These are phyloP conservation scores for Fragaria nilgerrensis DNA, from an alignment of 306 rosid genomes.

Conservation along the genomic window DNA sequence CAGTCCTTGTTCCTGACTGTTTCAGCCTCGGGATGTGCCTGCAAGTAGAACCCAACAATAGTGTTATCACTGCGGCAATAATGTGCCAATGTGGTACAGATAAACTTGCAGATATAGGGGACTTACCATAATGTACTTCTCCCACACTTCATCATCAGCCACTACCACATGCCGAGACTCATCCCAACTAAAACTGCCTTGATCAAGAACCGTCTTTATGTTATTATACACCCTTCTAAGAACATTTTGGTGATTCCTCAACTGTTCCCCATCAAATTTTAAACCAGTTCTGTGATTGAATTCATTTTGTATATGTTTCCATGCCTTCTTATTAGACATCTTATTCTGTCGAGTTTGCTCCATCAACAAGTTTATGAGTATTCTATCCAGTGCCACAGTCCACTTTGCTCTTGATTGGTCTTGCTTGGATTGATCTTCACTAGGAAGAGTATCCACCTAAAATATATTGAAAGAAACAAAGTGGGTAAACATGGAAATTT, in stretches of 20 bases:
- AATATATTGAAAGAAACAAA: not conserved
- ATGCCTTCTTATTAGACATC: constrained; percentile 8
- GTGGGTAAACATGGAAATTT: not conserved
- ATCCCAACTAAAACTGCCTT: constrained; percentile 7
- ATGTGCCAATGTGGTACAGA: not conserved
- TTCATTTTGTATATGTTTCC: constrained; percentile 12
- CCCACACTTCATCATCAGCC: constrained; percentile 19
- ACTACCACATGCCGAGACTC: not conserved
- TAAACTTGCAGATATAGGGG: not conserved
- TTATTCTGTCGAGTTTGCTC: constrained; percentile 8
- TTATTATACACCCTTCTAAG: constrained; percentile 12
- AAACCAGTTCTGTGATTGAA: constrained; percentile 9
- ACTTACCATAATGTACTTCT: not conserved
- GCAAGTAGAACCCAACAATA: not conserved
- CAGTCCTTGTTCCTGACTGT: not conserved
- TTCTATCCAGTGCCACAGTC: constrained; percentile 6
- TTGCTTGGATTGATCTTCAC: constrained; percentile 15
- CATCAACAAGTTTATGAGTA: constrained; percentile 6
- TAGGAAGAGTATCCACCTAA: not conserved
- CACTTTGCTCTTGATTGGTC: constrained; percentile 13
- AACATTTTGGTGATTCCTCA: constrained; percentile 16
- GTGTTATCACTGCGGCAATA: not conserved
- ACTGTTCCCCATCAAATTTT: constrained; percentile 11
- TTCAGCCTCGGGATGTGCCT: constrained; percentile 17
- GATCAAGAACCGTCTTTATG: not conserved